Evolutionary conservation across 306 rosid genomes (phyloP), one percentile per base, ranked within the genome.

Genomic region (Glycyrrhiza uralensis): DNA sequence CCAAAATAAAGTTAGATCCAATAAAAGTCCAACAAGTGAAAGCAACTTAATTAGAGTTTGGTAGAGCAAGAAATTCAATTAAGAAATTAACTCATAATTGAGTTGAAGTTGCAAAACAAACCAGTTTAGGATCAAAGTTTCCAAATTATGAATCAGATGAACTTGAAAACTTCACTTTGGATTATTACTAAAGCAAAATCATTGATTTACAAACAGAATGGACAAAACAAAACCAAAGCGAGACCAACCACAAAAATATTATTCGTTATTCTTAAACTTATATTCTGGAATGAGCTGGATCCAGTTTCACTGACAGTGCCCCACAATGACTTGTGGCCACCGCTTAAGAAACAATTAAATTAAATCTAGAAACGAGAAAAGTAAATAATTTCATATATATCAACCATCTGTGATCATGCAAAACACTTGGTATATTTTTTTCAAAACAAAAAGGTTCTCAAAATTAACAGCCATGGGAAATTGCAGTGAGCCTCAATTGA

Each of bases 201-300:
- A 66, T 14, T 44, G 30, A 35, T 45, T 45, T 13, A 66, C 59
- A 38, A 23, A 44, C 11, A 56, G 5, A 67, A 44, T 44, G 57
- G 69, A 45, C 70, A 66, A 41, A 50, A 45, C 70, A 66, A 41
- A 50, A 33, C 6, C 58, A 50, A 50, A 49, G 14, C 42, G 8
- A 45, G 26, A 17, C 24, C 54, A 69, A 36, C 59, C 69, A 59
- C 32, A 70, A 3, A n/a, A 50, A 61, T 50, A 67, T 39, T 57
- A 39, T 50, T 70, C 72, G 1, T 46, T 26, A 60, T 77, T 69
- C 72, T 29, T 5, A 61, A 69, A 30, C 9, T 50, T 29, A 52
- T 54, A 65, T 54, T 65, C 65, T 15, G 45, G 58, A 49, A 47
- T 61, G 54, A 63, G 62, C 42, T 74, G 71, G 75, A 68, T 35